Percentiles rank a stretch among this genome's conserved stretches.
Evolutionary conservation across 2,329 filamentous ascomycete genomes (phyloP).

Genomic region (Talaromyces atroroseus): DNA sequence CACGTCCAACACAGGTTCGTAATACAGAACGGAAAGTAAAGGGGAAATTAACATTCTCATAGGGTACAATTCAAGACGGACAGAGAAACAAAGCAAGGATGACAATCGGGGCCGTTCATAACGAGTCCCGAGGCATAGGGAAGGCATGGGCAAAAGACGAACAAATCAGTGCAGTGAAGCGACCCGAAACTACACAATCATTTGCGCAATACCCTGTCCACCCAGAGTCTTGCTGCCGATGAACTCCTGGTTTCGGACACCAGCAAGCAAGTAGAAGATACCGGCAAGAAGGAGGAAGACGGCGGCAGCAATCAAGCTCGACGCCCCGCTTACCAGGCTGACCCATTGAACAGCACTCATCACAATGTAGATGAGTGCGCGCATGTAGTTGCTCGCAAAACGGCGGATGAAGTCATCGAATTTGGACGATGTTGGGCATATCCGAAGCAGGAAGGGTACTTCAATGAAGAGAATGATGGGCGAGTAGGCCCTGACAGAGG

Average conservation of each 20-base stretch:
- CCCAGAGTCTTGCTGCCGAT: conserved; percentile 84
- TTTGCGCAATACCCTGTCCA: conserved; percentile 88
- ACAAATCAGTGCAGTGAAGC: background rate
- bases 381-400: conserved; percentile 95
- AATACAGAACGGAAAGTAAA: background rate
- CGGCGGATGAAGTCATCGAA: conserved; percentile 88
- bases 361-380: conserved; percentile 74
- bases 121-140: background rate
- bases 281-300: conserved; percentile 72
- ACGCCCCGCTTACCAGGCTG: conserved; percentile 60
- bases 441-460: conserved; percentile 88
- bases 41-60: background rate
- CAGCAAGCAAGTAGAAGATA: conserved; percentile 62
- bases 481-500: conserved; percentile 56
- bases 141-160: background rate
- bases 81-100: background rate
- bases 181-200: conserved; percentile 67
- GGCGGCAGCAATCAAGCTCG: conserved; percentile 78
- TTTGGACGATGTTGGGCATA: conserved; percentile 86
- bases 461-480: conserved; percentile 80
- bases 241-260: conserved; percentile 42
- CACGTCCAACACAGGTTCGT: background rate
- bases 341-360: conserved; percentile 84
- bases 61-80: background rate
- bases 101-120: background rate